Percentiles rank a stretch among this genome's conserved stretches.
Conservation (phyloP, 176 grass and related monocot species). For the Rhynchospora breviuscula region DNA sequence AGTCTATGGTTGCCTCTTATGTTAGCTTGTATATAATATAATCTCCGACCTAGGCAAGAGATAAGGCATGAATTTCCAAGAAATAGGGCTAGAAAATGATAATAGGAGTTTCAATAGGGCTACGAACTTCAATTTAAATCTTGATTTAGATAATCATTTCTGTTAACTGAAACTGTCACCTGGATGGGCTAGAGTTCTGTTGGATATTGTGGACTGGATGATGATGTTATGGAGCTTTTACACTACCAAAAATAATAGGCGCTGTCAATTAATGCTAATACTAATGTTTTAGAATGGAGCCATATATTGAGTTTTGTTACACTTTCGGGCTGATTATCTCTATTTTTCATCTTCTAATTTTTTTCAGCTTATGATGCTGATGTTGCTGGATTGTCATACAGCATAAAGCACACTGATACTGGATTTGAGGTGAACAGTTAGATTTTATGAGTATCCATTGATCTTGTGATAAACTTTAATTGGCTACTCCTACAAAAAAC, state of each 20-base stretch:
- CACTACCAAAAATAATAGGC: background rate
- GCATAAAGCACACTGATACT: constrained; percentile 43
- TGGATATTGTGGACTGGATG: background rate
- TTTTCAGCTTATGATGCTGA: constrained; percentile 89
- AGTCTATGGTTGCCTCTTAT: background rate
- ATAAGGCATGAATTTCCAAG: background rate
- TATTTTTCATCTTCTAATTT: constrained; percentile 39
- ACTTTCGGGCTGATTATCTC: constrained; percentile 3
- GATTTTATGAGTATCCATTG: background rate
- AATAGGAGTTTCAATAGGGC: background rate
- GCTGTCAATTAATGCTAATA: background rate
- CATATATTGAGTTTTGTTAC: background rate
- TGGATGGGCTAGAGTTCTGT: background rate
- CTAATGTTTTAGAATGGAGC: background rate
- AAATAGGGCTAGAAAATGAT: background rate
- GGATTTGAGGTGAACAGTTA: constrained; percentile 73
- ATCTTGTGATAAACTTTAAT: constrained; percentile 1
- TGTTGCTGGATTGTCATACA: constrained; percentile 90
- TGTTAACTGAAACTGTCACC: background rate
- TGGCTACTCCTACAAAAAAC: background rate
- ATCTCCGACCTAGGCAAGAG: background rate
- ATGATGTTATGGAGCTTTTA: background rate
- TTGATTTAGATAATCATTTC: background rate
- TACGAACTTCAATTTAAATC: background rate
- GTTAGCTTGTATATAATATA: background rate